A percentile compares a stretch with the other conserved stretches of the same genome.
These are phyloP conservation scores for Exophiala sp. DNA, from an alignment of 2,329 filamentous ascomycete species.

Conservation along the genomic window DNA sequence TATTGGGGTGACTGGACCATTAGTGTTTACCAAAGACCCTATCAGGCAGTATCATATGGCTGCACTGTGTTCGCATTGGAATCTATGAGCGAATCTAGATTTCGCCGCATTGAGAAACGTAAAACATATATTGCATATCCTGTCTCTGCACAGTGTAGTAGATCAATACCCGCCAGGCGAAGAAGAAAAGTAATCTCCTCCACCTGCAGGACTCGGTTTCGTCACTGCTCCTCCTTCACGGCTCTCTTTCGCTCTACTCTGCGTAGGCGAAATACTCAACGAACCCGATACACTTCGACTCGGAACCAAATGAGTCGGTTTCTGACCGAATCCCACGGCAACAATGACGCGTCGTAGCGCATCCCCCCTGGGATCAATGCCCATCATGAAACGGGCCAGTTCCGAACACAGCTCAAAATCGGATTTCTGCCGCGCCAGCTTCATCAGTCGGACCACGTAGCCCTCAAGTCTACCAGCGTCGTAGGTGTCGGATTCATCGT, in stretches of 20 bases:
- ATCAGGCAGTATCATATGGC: too few species aligned
- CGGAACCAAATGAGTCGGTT: conserved; percentile 10
- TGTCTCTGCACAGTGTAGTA: too few species aligned
- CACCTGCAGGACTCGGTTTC: conserved; percentile 11
- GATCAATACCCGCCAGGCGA: conserved; percentile 20
- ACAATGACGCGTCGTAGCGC: conserved; percentile 54
- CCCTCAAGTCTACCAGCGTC: conserved; percentile 33
- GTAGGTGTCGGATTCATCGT: conserved; percentile 33
- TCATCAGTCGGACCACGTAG: conserved; percentile 68
- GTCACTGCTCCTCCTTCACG: not conserved
- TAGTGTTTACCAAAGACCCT: too few species aligned
- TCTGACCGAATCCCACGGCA: conserved; percentile 33
- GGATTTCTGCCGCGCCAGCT: conserved; percentile 70
- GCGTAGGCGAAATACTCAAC: conserved; percentile 6
- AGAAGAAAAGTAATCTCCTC: conserved; percentile 24
- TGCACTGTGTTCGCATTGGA: too few species aligned
- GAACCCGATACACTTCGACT: conserved; percentile 1
- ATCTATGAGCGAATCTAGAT: too few species aligned
- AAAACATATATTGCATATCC: too few species aligned
- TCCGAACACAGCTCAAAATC: conserved; percentile 97
- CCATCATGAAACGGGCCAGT: conserved; percentile 86
- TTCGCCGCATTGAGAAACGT: too few species aligned
- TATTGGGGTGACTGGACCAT: too few species aligned
- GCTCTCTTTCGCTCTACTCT: conserved; percentile 5
- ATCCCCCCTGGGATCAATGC: conserved; percentile 78